phyloP scores from a whole-genome alignment of 108 stramenopile genomes.

The Nitzschia sp. region DNA sequence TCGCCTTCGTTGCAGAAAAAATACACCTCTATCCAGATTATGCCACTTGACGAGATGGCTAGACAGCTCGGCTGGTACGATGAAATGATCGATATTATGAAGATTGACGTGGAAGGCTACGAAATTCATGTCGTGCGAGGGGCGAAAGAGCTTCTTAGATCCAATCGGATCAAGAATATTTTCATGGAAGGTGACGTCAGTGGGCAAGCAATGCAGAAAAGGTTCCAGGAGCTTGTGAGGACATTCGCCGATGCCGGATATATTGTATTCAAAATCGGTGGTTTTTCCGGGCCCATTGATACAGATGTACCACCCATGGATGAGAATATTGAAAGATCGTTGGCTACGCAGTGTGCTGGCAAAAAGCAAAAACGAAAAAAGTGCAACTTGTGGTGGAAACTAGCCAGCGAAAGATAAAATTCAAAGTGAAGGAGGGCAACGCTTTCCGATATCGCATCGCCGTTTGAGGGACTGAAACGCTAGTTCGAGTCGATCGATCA shows the following conservation, averaged over 20 bases:
- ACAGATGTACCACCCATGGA: background rate
- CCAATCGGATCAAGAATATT: constrained; percentile 25
- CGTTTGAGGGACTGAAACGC: too few species aligned
- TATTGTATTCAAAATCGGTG: background rate
- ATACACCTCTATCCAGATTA: background rate
- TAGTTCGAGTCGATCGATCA: too few species aligned
- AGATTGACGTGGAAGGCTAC: constrained; percentile 41
- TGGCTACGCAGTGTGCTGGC: background rate
- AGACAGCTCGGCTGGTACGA: constrained; percentile 12
- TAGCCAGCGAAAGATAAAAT: background rate
- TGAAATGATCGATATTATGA: constrained; percentile 25
- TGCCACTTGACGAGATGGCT: constrained; percentile 15
- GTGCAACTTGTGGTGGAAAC: constrained; percentile 20
- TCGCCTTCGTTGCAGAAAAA: constrained; percentile 1
- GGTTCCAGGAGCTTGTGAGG: background rate
- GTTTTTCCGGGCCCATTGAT: constrained; percentile 9
- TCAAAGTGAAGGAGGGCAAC: too few species aligned
- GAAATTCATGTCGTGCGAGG: constrained; percentile 29
- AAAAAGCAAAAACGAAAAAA: background rate
- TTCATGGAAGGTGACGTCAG: constrained; percentile 35
- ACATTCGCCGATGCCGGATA: background rate
- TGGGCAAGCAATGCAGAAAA: background rate
- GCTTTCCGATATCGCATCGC: too few species aligned
- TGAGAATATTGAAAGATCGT: background rate
- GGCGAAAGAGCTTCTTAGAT: constrained; percentile 13